Evolutionary conservation across 805 yeast genomes (phyloP), one percentile per base, ranked within the genome.

Genomic region (Myxozyma nipponensis): DNA sequence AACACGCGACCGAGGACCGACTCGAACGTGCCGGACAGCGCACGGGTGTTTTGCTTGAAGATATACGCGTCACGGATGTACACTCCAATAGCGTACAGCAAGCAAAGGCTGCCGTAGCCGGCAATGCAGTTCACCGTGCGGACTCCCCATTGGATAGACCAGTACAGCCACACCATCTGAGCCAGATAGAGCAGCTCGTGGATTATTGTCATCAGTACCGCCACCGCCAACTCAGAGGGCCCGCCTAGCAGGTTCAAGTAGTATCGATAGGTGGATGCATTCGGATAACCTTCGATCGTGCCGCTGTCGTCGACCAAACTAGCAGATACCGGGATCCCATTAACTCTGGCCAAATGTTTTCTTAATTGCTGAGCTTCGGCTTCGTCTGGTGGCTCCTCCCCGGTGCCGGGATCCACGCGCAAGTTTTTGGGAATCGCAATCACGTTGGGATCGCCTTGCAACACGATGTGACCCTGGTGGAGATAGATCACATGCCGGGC

Each of bases 401-500:
- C 2, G 15, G 23, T 6, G 40, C 18, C 23, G 73, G 67, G 43
- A 81, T 72, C 54, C 84, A 67, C 3, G 6, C 19, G 7, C 15
- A 35, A 17, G 6, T 35, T n/a, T 7, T n/a, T 17, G 7, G 38
- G 38, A 10, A 10, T 6, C 15, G 19, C n/a, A 50, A 91, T 71
- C 15, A 75, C 77, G 23, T 77, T 77, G 3, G 96, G 93, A 10
- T 82, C 63, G 44, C 97, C 98, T 68, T 86, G 93, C 25, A 77
- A 77, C 54, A 77, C 76, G 38, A 91, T 76, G 57, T 81, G 77
- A 62, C 98, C 98, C 63, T 91, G 86, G 37, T 85, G 86, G 82
- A 91, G 75, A 13, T 84, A 75, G 43, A 90, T 79, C 39, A 91
- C 85, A 73, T 79, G 79, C 15, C 80, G 84, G 7, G 98, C 98